These are phyloP conservation scores for Trichophyton benhamiae DNA, from an alignment of 2,329 filamentous ascomycete genomes.

Conservation along the genomic window DNA sequence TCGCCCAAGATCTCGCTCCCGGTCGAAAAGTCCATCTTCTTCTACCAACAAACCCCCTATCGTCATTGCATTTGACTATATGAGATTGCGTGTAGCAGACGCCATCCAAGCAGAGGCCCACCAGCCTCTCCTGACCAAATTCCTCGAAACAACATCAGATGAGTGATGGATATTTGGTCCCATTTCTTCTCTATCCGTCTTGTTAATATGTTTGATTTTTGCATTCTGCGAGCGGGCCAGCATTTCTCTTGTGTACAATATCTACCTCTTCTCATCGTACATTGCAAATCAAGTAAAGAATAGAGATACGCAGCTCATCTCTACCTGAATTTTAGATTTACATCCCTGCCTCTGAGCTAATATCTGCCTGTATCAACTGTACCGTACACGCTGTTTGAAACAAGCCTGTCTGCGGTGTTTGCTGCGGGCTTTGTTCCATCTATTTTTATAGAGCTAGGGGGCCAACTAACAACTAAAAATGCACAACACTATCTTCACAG, in stretches of 20 bases:
- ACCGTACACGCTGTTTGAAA: no score
- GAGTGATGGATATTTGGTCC: neutral
- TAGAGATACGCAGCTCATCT: neutral
- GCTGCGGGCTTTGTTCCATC: no score
- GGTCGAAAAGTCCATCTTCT: neutral
- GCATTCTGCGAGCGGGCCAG: neutral
- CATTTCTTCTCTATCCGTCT: neutral
- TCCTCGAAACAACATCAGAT: conserved; percentile 21
- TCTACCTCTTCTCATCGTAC: neutral
- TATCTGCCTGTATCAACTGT: no score
- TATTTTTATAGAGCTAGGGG: no score
- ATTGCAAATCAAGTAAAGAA: neutral
- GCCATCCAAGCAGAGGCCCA: conserved; percentile 46
- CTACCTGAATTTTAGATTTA: neutral
- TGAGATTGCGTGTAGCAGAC: conserved; percentile 49
- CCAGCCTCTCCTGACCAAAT: conserved; percentile 45
- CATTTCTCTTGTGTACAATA: neutral
- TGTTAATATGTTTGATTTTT: neutral
- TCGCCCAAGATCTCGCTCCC: neutral
- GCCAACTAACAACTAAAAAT: no score
- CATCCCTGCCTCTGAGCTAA: no score
- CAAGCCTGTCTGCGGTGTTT: no score
- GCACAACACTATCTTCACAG: no score
- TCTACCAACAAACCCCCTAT: conserved; percentile 38
- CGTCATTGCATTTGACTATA: conserved; percentile 50